Evolutionary conservation across 345 rosid genomes (phyloP).

Genomic region (Pistacia atlantica): DNA sequence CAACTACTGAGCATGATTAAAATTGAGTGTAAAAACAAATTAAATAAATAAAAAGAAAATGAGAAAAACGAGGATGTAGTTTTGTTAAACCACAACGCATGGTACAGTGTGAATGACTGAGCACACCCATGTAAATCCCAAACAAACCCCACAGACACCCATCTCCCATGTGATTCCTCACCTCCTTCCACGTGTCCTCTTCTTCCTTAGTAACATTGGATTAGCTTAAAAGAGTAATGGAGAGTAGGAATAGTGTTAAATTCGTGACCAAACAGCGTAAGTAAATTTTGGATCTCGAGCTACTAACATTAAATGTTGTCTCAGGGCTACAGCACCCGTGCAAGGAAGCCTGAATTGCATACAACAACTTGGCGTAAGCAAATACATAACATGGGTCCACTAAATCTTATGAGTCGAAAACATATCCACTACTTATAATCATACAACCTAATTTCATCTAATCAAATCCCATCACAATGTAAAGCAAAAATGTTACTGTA

Average conservation of each 20-base stretch:
- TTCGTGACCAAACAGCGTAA: constrained; percentile 21
- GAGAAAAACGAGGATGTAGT: too few species aligned
- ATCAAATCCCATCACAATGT: not conserved
- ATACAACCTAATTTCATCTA: not conserved
- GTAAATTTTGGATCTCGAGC: constrained; percentile 41
- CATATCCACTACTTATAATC: not conserved
- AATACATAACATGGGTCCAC: not conserved
- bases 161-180: constrained; percentile 27
- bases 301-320: constrained; percentile 24
- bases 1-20: not conserved
- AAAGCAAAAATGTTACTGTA: too few species aligned
- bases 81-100: too few species aligned
- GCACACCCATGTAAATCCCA: not conserved
- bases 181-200: not conserved
- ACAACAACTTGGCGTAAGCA: constrained; percentile 25
- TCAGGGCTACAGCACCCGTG: not conserved
- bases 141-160: constrained; percentile 19
- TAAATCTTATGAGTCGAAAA: not conserved
- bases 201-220: too few species aligned
- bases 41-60: too few species aligned
- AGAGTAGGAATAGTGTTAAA: not conserved
- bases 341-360: constrained; percentile 11
- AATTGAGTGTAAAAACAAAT: not conserved
- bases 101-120: not conserved
- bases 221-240: not conserved